Percentiles rank a stretch among this genome's conserved stretches.
phyloP scores from a whole-genome alignment of 108 stramenopile genomes.

The Schizochytrium sp. region DNA sequence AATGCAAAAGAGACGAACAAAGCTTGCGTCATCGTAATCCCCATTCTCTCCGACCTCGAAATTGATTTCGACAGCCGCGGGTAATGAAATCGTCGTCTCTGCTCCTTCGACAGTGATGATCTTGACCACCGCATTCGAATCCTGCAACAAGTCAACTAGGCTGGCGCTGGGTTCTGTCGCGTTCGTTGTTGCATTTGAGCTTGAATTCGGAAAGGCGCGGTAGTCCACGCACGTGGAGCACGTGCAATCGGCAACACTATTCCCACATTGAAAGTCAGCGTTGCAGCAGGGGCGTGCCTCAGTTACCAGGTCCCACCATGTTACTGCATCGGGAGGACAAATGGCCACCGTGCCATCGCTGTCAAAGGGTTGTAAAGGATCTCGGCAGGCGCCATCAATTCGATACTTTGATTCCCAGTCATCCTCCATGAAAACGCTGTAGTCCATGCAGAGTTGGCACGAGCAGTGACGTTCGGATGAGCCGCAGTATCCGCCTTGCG shows the following conservation, averaged over 20 bases:
- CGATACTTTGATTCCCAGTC: neutral
- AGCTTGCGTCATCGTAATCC: neutral
- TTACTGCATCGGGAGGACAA: neutral
- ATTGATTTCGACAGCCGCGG: neutral
- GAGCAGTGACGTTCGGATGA: neutral
- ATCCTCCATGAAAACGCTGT: neutral
- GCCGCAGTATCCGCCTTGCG: neutral
- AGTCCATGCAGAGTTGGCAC: neutral
- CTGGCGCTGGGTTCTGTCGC: no score
- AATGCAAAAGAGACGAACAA: neutral
- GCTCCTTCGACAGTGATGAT: neutral
- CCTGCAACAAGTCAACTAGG: neutral
- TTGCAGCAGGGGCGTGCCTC: constrained; percentile 5
- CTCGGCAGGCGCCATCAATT: neutral
- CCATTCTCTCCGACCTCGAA: neutral
- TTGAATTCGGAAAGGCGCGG: neutral
- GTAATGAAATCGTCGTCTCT: neutral
- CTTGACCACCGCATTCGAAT: neutral
- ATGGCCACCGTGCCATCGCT: neutral
- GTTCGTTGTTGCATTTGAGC: neutral
- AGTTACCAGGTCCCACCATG: neutral
- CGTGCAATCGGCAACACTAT: neutral
- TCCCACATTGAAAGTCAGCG: neutral
- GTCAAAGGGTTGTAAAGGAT: neutral
- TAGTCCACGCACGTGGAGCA: neutral